Conservation (phyloP, 2,329 filamentous ascomycete species). For the Pezicula rhizophila region DNA sequence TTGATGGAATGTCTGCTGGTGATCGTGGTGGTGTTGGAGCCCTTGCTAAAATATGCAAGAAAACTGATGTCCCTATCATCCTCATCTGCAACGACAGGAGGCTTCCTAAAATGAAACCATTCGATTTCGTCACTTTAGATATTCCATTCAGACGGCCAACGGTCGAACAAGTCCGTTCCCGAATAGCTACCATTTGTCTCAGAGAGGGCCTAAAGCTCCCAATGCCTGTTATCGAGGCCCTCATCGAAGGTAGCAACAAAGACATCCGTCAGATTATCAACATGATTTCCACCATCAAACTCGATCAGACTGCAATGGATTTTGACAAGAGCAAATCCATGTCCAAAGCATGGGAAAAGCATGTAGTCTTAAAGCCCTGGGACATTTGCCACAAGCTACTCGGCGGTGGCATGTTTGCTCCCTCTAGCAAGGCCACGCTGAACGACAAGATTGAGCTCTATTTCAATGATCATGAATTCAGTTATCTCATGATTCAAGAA, state of each 20-base stretch:
- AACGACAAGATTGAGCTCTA: slow-evolving; percentile 99
- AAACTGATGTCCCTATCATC: slow-evolving; percentile 90
- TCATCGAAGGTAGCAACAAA: slow-evolving; percentile 92
- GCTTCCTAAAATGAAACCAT: slow-evolving; percentile 96
- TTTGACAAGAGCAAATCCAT: slow-evolving; percentile 86
- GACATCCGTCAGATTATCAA: slow-evolving; percentile 98
- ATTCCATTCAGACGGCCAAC: slow-evolving; percentile 85
- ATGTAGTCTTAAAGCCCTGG: slow-evolving; percentile 94
- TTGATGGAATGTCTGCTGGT: slow-evolving; percentile 97
- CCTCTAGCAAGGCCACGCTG: slow-evolving; percentile 75
- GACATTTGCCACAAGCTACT: slow-evolving; percentile 95
- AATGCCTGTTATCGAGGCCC: slow-evolving; percentile 74
- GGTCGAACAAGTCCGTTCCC: slow-evolving; percentile 81
- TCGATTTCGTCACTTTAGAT: slow-evolving; percentile 80
- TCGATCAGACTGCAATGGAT: slow-evolving; percentile 74
- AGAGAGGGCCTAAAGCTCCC: slow-evolving; percentile 86
- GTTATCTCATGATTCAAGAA: slow-evolving; percentile 94
- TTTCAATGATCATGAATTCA: slow-evolving; percentile 99
- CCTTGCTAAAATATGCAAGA: slow-evolving; percentile 89
- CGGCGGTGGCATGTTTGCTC: slow-evolving; percentile 76
- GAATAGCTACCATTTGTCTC: slow-evolving; percentile 92
- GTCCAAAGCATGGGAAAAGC: slow-evolving; percentile 98
- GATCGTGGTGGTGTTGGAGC: slow-evolving; percentile 94
- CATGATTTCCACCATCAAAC: slow-evolving; percentile 91
- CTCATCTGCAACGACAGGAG: slow-evolving; percentile 95